Conservation (phyloP, 1,284 basidiomycete species). For the Cryptococcus jaspeensis region DNA sequence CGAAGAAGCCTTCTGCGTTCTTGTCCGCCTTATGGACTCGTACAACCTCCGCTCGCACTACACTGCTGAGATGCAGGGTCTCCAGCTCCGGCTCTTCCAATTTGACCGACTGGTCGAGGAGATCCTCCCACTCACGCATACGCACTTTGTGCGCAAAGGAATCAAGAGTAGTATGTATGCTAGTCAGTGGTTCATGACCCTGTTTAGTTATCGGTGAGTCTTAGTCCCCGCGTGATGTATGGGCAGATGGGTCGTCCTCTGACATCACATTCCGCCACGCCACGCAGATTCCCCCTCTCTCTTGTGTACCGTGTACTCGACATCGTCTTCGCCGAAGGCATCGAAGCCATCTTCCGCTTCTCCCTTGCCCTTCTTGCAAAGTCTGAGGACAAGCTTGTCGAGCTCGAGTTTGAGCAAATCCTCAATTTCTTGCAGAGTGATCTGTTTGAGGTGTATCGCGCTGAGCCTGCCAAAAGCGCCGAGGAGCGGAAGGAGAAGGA, state of each 20-base stretch:
- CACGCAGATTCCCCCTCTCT: slow-evolving; percentile 81
- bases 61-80: slow-evolving; percentile 94
- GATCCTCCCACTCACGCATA: slow-evolving; percentile 80
- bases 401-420: slow-evolving; percentile 85
- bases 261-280: no score
- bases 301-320: slow-evolving; percentile 89
- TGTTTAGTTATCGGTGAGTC: slow-evolving; percentile 86
- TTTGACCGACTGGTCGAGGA: slow-evolving; percentile 96
- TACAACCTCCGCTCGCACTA: slow-evolving; percentile 96
- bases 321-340: slow-evolving; percentile 85
- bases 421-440: slow-evolving; percentile 73
- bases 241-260: not conserved
- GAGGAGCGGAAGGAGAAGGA: slow-evolving; percentile 8
- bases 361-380: slow-evolving; percentile 81
- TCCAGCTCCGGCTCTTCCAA: slow-evolving; percentile 84
- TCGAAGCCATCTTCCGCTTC: slow-evolving; percentile 96
- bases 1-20: slow-evolving; percentile 93
- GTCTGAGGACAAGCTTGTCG: slow-evolving; percentile 76
- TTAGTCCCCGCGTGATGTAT: not conserved
- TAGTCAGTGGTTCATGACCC: slow-evolving; percentile 95
- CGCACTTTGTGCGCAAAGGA: slow-evolving; percentile 89
- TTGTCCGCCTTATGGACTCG: slow-evolving; percentile 96
- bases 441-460: slow-evolving; percentile 73
- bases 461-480: slow-evolving; percentile 37
- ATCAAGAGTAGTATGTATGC: slow-evolving; percentile 94